Percentiles rank a stretch among this genome's conserved stretches.
Conservation (phyloP, 2,329 filamentous ascomycete species). For the Dothiorella sarmentorum region DNA sequence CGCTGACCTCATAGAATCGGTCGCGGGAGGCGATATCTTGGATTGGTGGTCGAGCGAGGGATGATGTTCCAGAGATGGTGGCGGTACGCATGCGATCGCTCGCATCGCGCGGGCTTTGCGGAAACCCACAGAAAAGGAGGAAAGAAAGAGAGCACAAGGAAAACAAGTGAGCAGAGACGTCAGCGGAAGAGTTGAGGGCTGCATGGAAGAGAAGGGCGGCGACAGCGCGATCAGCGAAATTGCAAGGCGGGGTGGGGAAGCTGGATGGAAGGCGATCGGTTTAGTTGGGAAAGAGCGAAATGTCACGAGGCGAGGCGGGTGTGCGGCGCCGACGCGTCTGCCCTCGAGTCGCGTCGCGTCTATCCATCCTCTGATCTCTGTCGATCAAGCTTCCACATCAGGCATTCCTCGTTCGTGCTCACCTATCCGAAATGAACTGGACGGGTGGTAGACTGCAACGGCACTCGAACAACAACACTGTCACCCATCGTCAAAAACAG, state of each 20-base stretch:
- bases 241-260: conserved; percentile 3
- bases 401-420: neutral
- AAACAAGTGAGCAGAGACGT: neutral
- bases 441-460: conserved; percentile 45
- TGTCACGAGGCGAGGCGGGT: conserved; percentile 6
- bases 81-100: neutral
- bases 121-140: neutral
- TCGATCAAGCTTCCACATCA: conserved; percentile 4
- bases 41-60: neutral
- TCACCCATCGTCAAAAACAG: conserved; percentile 43
- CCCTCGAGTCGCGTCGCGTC: neutral
- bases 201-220: neutral
- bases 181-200: neutral
- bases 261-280: neutral
- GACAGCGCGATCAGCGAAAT: neutral
- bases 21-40: neutral
- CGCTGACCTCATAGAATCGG: conserved; percentile 2
- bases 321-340: neutral
- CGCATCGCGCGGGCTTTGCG: neutral
- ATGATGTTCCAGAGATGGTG: neutral
- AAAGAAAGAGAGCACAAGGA: neutral
- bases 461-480: conserved; percentile 30
- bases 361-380: neutral
- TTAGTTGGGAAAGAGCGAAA: neutral
- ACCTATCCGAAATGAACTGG: conserved; percentile 44